Percentiles rank a stretch among this genome's conserved stretches.
Conservation (phyloP, 192 early-diverging fungal species). For the Thamnidium elegans region DNA sequence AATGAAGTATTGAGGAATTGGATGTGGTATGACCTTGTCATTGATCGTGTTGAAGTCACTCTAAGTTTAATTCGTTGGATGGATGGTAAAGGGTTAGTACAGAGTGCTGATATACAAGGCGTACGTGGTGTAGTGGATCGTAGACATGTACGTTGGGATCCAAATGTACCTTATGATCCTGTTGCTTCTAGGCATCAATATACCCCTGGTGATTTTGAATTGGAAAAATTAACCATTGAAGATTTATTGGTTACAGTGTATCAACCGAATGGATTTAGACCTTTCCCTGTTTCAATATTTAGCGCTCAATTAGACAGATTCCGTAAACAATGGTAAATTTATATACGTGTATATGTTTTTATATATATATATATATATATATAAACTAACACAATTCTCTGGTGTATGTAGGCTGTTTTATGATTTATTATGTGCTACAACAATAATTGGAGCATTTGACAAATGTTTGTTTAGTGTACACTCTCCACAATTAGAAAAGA, state of each 20-base stretch:
- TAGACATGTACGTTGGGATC: conserved; percentile 75
- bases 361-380: no score
- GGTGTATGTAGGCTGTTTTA: conserved; percentile 59
- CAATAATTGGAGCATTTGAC: conserved; percentile 89
- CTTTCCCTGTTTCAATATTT: conserved; percentile 85
- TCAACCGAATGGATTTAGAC: conserved; percentile 79
- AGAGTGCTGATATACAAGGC: conserved; percentile 79
- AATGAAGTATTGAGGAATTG: conserved; percentile 30
- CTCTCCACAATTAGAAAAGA: conserved; percentile 70
- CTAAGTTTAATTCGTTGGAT: conserved; percentile 87
- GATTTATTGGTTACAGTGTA: conserved; percentile 87
- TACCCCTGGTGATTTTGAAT: conserved; percentile 79
- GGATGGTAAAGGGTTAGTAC: conserved; percentile 80
- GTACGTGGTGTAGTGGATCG: conserved; percentile 87
- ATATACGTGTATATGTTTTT: background rate
- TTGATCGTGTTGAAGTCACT: conserved; percentile 79
- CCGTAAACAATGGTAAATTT: conserved; percentile 76
- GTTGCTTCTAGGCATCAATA: conserved; percentile 56
- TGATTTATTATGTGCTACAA: conserved; percentile 84
- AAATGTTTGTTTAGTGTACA: conserved; percentile 93
- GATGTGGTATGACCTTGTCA: conserved; percentile 73
- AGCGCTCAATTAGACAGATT: conserved; percentile 78
- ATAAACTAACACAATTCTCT: background rate
- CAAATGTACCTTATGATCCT: conserved; percentile 57
- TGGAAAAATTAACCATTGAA: conserved; percentile 78